Evolutionary conservation across 352 stramenopile genomes (phyloP).

Genomic region (Phytophthora cajani): DNA sequence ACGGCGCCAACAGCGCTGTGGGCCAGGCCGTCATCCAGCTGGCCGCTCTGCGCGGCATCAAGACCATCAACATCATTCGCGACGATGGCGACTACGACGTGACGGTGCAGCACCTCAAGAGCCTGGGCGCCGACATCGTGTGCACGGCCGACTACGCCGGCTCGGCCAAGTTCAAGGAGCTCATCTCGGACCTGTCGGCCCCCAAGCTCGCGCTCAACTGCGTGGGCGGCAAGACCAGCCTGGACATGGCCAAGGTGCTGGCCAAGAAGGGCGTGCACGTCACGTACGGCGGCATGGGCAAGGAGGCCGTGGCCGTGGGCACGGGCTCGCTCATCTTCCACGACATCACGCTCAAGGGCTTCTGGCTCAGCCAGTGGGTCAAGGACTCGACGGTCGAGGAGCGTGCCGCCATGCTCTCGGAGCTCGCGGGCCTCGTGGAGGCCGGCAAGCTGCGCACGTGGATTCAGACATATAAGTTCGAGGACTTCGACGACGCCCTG

Average conservation of each 20-base stretch:
- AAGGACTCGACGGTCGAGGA: conserved; percentile 70
- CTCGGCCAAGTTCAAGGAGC: conserved; percentile 85
- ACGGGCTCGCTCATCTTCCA: conserved; percentile 86
- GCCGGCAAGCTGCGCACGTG: conserved; percentile 80
- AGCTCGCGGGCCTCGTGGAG: conserved; percentile 74
- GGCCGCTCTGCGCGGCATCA: conserved; percentile 84
- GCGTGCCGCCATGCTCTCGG: conserved; percentile 67
- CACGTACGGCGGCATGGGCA: conserved; percentile 85
- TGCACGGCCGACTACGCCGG: conserved; percentile 76
- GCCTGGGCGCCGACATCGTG: conserved; percentile 79
- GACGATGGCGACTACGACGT: conserved; percentile 83
- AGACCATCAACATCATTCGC: conserved; percentile 92
- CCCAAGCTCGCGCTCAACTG: conserved; percentile 89
- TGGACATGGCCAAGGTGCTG: conserved; percentile 73
- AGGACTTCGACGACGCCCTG: conserved; percentile 83
- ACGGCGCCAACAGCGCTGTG: conserved; percentile 88
- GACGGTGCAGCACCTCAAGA: conserved; percentile 82
- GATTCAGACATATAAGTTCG: conserved; percentile 90
- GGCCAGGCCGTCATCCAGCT: conserved; percentile 91
- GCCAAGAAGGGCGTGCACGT: conserved; percentile 81
- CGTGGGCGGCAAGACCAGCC: conserved; percentile 73
- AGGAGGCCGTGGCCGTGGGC: conserved; percentile 70
- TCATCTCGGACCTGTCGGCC: conserved; percentile 81
- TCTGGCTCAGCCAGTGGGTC: conserved; percentile 88
- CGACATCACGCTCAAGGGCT: conserved; percentile 89